Evolutionary conservation across 2,329 filamentous ascomycete species (phyloP).

Genomic region (Colletotrichum eleusines): DNA sequence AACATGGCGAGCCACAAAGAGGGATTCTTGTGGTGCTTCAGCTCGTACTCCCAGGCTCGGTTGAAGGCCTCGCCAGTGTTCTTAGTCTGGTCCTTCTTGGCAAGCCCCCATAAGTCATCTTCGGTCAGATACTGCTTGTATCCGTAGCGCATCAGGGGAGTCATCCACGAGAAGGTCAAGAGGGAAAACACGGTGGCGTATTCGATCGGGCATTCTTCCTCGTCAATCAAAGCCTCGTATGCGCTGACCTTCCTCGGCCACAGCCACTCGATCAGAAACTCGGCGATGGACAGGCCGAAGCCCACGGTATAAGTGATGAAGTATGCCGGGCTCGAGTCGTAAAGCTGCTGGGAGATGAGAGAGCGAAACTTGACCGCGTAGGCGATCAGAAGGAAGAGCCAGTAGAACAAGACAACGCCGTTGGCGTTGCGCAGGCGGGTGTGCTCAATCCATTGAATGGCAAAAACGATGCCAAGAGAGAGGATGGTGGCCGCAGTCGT

Average conservation of each 20-base stretch:
- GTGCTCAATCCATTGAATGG: conserved; percentile 89
- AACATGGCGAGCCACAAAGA: conserved; percentile 90
- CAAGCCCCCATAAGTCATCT: conserved; percentile 94
- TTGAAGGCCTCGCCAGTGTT: conserved; percentile 78
- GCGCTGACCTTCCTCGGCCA: conserved; percentile 81
- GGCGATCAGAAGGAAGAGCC: conserved; percentile 85
- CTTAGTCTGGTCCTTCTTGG: conserved; percentile 82
- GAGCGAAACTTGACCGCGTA: conserved; percentile 88
- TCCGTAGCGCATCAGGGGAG: conserved; percentile 94
- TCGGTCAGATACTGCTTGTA: conserved; percentile 94
- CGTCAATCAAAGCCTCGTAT: conserved; percentile 69
- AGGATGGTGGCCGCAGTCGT: conserved; percentile 78
- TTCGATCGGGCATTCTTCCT: conserved; percentile 79
- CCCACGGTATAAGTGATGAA: conserved; percentile 82
- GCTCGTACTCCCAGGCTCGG: conserved; percentile 80
- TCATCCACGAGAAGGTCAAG: conserved; percentile 98
- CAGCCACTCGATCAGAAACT: conserved; percentile 87
- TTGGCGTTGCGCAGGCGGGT: conserved; percentile 86
- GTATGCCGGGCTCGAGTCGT: conserved; percentile 75
- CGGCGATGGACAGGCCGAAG: conserved; percentile 75
- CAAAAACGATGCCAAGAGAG: conserved; percentile 80
- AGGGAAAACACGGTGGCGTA: conserved; percentile 95
- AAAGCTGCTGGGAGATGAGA: conserved; percentile 81
- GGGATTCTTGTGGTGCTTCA: conserved; percentile 76
- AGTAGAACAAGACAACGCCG: conserved; percentile 90